Evolutionary conservation across 192 early-diverging fungal genomes (phyloP).

Genomic region (Phlyctochytrium planicorne): DNA sequence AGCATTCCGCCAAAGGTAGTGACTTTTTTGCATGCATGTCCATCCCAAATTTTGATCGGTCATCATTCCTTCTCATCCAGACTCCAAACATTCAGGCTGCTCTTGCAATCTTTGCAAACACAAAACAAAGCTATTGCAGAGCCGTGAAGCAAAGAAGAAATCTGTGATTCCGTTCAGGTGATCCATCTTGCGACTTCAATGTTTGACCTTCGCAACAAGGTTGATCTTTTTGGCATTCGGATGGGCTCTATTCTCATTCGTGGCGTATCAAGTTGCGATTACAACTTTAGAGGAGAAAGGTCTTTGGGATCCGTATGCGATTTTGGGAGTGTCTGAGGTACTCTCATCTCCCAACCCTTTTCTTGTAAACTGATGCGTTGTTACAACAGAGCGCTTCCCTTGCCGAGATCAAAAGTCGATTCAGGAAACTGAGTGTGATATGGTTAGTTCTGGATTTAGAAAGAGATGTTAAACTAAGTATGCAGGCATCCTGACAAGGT

Average conservation of each 20-base stretch:
- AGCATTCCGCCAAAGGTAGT: background rate
- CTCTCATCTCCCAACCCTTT: background rate
- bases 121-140: background rate
- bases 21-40: too few species aligned
- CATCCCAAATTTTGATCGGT: background rate
- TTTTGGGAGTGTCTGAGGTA: constrained; percentile 66
- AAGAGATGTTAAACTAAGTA: background rate
- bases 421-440: constrained; percentile 67
- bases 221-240: constrained; percentile 47
- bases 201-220: constrained; percentile 25
- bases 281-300: constrained; percentile 64
- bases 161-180: background rate
- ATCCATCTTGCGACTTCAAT: background rate
- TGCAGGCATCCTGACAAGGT: constrained; percentile 54
- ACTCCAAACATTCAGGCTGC: background rate
- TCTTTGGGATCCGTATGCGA: constrained; percentile 92
- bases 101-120: background rate
- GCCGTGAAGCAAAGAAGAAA: background rate
- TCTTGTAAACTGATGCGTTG: background rate
- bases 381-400: constrained; percentile 37
- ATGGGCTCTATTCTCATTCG: constrained; percentile 67
- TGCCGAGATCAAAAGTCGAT: constrained; percentile 66
- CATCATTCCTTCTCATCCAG: background rate
- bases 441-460: constrained; percentile 24
- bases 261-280: constrained; percentile 62